Percentiles rank a stretch among this genome's conserved stretches.
These are phyloP conservation scores for Eutrema salsugineum DNA, from an alignment of 441 rosid species.

Conservation along the genomic window DNA sequence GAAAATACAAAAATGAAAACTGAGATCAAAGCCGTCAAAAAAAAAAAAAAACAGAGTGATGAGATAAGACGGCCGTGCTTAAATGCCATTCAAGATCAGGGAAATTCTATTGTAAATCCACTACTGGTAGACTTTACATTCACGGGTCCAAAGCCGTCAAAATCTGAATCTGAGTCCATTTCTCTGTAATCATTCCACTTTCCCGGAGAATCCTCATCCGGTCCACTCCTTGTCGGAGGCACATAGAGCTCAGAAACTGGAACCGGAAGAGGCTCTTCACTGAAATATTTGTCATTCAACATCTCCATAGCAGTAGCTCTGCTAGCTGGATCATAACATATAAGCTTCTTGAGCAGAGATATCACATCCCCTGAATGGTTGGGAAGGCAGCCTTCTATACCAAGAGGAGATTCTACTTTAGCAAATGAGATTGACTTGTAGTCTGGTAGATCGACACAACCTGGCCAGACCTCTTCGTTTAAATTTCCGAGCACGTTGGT, in stretches of 20 bases:
- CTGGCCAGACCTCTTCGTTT: conserved; percentile 73
- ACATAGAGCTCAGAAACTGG: conserved; percentile 66
- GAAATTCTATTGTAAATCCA: conserved; percentile 65
- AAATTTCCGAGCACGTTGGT: conserved; percentile 71
- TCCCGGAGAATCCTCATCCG: conserved; percentile 65
- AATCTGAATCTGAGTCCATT: conserved; percentile 74
- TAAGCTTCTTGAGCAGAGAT: conserved; percentile 57
- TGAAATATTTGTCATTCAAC: conserved; percentile 68
- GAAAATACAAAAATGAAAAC: too few relatives aligned
- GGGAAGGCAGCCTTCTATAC: conserved; percentile 58
- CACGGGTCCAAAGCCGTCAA: conserved; percentile 55
- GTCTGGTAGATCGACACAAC: conserved; percentile 76
- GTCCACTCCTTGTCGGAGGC: conserved; percentile 49
- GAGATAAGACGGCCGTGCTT: too few relatives aligned
- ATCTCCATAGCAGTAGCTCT: conserved; percentile 79
- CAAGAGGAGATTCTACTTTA: conserved; percentile 62
- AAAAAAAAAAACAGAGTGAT: too few relatives aligned
- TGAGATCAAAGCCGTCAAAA: too few relatives aligned
- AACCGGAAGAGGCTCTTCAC: conserved; percentile 75
- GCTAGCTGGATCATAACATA: conserved; percentile 73
- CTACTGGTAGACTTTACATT: conserved; percentile 44
- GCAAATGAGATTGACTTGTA: conserved; percentile 73
- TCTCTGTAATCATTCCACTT: conserved; percentile 50
- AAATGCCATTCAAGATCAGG: conserved; percentile 34
- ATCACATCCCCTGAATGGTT: conserved; percentile 52